Base-by-base conservation (phyloP, 352 stramenopile species). In the Globisporangium carolinianum region DNA sequence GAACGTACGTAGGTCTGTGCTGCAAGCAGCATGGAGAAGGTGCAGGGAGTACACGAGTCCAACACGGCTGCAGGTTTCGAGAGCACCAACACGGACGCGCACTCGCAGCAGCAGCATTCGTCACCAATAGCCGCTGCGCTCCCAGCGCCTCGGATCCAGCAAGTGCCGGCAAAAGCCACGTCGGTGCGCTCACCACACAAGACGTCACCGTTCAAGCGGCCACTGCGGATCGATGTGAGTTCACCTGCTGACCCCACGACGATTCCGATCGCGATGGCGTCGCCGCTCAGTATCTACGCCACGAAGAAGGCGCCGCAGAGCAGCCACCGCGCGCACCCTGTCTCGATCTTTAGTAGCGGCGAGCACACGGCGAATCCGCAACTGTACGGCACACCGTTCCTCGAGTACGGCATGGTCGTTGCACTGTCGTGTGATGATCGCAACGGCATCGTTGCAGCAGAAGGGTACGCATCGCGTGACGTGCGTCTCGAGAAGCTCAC, bases 381-480 rank as follows among this genome's bases (percentile, higher is more conserved):
- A 12, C 18, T 62, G 14, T 65, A 63, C n/a, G 60, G 42, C 5
- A 70, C 69, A n/a, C 73, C 76, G 7, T 88, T 86, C 51, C 66
- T 88, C 14, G 75, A 87, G 63, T 90, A 88, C 47, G 77, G 80
- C 1, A 90, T 90, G 77, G 53, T 83, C 9, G 64, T 90, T 6
- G 78, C 73, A 37, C 67, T 87, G 14, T 68, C 84, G 47, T 88
- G 73, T 42, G 79, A 84, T 50, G 75, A 87, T 18, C 72, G 74
- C 35, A 71, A 65, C 18, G 76, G 77, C 1, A 53, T 90, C 39
- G 48, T 90, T 5, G 71, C 72, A 8, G 70, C 77, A 0, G 75
- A 88, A 55, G 80, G 80, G 0, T 87, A 86, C 43, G 73, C 75
- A 0, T 81, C 72, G 1, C 58, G 73, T 15, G 75, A 82, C 45